Base-by-base conservation (phyloP, 371 early-diverging fungal genomes). In the Syncephalastrum contaminatum region DNA sequence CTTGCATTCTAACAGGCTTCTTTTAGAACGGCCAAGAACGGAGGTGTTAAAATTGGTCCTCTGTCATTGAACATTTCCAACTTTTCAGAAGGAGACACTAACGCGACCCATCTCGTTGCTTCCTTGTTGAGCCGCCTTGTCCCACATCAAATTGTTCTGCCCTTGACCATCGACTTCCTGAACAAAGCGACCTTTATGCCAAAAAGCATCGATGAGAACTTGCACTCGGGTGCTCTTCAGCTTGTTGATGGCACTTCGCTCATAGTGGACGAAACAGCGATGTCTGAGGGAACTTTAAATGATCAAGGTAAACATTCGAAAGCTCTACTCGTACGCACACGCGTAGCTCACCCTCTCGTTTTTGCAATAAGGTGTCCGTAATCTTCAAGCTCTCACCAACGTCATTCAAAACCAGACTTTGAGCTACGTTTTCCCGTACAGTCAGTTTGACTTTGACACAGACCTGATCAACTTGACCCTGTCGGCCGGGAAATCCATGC, bases 211-310 rank as follows among this genome's bases (percentile, higher is more conserved):
- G 72, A 70, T 53, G 77, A 81, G 48, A 71, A 70, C 16, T 53
- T 87, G 22, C 60, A 68, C n/a, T 72, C 84, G 1, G 87, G 87
- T 43, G 51, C 82, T 4, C 66, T 87, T 1, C 87, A 87, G 54
- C 67, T 87, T 4, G 63, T 77, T 0, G 68, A 77, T 43, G 84
- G 83, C 7, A 85, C 87, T 1, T 52, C 59, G 1, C 53, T 87
- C n/a, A 51, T 85, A 0, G 60, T 85, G 22, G 87, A 87, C 59
- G 87, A 87, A 56, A 84, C 85, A 2, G 73, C 61, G 1, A 53
- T 87, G 55, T 66, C 82, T n/a, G 87, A 87, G 59, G 87, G 87
- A 15, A 77, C 71, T 24, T 59, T 87, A 36, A 63, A 69, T 5
- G 84, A 84, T 42, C 62, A 66, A 45, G 86, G 83, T 82, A 73